Conservation (phyloP, 1,139 yeast species). For the Arxiozyma heterogenica region DNA sequence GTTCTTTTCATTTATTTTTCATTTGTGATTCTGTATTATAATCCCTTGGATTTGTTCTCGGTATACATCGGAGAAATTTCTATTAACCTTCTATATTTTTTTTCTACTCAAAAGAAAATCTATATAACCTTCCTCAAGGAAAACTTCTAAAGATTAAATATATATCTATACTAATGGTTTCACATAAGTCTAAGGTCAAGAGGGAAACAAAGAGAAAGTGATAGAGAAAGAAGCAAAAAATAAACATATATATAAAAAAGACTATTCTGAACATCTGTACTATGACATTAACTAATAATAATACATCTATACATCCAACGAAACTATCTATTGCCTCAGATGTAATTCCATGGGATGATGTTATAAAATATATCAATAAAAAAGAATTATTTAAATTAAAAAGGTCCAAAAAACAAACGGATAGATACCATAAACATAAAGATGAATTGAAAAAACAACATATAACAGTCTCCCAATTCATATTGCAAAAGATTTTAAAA, state of each 20-base stretch:
- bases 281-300: background rate
- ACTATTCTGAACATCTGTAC: background rate
- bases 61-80: too few relatives aligned
- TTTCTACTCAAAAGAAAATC: too few relatives aligned
- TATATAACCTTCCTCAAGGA: too few relatives aligned
- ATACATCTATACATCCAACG: background rate
- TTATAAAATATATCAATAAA: conserved; percentile 11
- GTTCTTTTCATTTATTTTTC: too few relatives aligned
- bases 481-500: conserved; percentile 13
- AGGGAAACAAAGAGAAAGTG: too few relatives aligned
- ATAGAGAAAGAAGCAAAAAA: background rate
- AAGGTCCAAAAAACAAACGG: conserved; percentile 16
- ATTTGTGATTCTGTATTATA: too few relatives aligned
- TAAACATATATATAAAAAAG: too few relatives aligned
- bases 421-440: conserved; percentile 19
- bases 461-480: conserved; percentile 13
- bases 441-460: conserved; percentile 8
- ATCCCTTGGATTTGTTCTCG: too few relatives aligned
- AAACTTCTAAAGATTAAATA: too few relatives aligned
- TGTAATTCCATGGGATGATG: conserved; percentile 17
- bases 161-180: too few relatives aligned
- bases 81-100: too few relatives aligned
- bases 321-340: conserved; percentile 1
- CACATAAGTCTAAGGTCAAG: background rate
- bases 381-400: conserved; percentile 19